These are phyloP conservation scores for Perkinsus olseni DNA, from an alignment of 169 alveolate species.

Conservation along the genomic window DNA sequence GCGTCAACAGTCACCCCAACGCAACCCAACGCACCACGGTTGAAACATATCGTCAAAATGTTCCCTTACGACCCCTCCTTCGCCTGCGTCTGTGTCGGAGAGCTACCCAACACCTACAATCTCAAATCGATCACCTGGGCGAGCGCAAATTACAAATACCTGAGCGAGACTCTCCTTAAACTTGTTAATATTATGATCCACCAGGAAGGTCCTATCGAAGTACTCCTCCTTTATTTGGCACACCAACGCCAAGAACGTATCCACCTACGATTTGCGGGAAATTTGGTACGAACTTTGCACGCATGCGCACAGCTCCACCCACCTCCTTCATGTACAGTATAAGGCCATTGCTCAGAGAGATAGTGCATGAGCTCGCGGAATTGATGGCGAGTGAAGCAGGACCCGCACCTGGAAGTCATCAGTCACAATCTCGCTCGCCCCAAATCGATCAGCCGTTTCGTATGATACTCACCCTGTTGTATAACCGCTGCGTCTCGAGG, in stretches of 20 bases:
- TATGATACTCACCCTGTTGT: background rate
- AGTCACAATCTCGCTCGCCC: background rate
- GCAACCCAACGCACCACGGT: too few relatives aligned
- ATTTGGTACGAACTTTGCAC: background rate
- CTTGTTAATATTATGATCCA: conserved; percentile 27
- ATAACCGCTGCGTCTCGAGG: background rate
- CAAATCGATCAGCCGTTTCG: background rate
- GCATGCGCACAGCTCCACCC: background rate
- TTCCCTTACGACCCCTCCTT: background rate
- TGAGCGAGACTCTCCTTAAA: conserved; percentile 13
- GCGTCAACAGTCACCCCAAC: too few relatives aligned
- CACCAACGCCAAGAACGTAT: conserved; percentile 54
- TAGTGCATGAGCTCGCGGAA: background rate
- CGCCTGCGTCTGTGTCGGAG: background rate
- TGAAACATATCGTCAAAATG: background rate
- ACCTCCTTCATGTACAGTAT: conserved; percentile 8
- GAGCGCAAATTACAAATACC: background rate
- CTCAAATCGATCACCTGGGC: background rate
- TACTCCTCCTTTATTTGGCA: conserved; percentile 62
- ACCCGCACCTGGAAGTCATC: background rate
- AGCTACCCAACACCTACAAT: background rate
- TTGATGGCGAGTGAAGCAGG: background rate
- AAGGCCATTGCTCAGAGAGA: background rate
- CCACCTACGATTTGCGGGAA: background rate
- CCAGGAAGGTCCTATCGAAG: conserved; percentile 65